Conservation (phyloP, 1,284 basidiomycete genomes). For the Melampsora larici-populina region DNA sequence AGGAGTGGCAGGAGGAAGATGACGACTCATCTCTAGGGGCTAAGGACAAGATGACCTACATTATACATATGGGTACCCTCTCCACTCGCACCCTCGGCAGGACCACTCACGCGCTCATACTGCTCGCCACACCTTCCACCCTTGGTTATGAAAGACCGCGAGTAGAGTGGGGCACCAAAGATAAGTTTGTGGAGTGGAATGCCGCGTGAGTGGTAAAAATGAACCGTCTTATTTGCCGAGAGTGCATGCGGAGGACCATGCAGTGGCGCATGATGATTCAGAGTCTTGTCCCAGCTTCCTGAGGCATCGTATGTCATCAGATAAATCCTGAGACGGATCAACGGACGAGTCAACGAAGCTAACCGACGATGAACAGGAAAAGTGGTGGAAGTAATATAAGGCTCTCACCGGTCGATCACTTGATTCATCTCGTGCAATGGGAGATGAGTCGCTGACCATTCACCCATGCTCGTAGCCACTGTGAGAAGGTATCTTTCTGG, state of each 20-base stretch:
- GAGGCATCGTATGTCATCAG: conserved; percentile 43
- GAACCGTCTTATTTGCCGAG: conserved; percentile 22
- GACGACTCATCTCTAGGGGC: not conserved
- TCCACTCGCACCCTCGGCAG: conserved; percentile 23
- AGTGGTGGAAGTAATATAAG: not conserved
- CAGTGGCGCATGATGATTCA: conserved; percentile 40
- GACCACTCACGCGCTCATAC: conserved; percentile 41
- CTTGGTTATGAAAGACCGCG: conserved; percentile 38
- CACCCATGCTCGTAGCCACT: conserved; percentile 40
- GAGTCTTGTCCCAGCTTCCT: conserved; percentile 32
- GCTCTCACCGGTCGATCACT: conserved; percentile 31
- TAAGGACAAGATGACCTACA: not conserved
- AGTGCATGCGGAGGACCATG: conserved; percentile 10
- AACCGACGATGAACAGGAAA: not conserved
- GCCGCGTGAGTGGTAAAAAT: conserved; percentile 40
- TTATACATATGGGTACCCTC: conserved; percentile 43
- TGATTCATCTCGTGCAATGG: conserved; percentile 40
- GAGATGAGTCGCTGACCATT: conserved; percentile 41
- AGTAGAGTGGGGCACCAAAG: conserved; percentile 39
- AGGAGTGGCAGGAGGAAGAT: not conserved
- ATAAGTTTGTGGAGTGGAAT: conserved; percentile 35
- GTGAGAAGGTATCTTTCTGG: conserved; percentile 31
- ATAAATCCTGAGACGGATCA: conserved; percentile 16
- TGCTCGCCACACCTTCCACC: conserved; percentile 34
- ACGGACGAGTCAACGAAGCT: not conserved